Evolutionary conservation across 345 rosid genomes (phyloP).

Genomic region (Populus davidiana): DNA sequence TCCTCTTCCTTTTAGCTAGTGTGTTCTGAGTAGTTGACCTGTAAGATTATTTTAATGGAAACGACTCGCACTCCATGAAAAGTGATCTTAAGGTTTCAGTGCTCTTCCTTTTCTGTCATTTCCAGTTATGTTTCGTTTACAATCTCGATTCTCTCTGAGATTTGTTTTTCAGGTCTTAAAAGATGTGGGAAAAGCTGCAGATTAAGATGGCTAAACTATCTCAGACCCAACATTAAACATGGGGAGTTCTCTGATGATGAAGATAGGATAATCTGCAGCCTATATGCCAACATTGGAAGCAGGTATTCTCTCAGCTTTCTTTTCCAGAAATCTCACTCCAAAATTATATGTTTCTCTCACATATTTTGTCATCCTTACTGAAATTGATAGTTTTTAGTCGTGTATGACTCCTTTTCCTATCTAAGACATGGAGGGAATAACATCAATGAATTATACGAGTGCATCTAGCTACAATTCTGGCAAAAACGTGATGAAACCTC

Average conservation of each 20-base stretch:
- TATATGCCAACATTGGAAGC: conserved; percentile 37
- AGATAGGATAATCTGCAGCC: conserved; percentile 33
- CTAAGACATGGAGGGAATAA: neutral
- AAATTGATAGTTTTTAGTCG: no score
- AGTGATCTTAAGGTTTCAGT: neutral
- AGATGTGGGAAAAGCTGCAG: conserved; percentile 40
- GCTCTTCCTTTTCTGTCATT: neutral
- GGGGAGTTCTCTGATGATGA: conserved; percentile 35
- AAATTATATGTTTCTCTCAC: neutral
- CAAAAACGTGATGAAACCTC: neutral
- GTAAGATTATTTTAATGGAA: neutral
- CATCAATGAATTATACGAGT: neutral
- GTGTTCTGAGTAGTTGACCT: neutral
- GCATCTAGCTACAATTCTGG: neutral
- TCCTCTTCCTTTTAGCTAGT: neutral
- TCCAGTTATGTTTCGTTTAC: neutral
- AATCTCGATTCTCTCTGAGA: neutral
- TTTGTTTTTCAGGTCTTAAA: conserved; percentile 21
- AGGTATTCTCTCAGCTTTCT: conserved; percentile 9
- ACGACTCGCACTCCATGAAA: neutral
- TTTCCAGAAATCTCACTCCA: neutral
- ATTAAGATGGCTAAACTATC: conserved; percentile 37
- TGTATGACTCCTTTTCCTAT: neutral
- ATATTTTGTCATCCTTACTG: neutral
- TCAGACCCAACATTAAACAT: conserved; percentile 34